These are phyloP conservation scores for Misopates orontium DNA, from an alignment of 257 asterid species.

Conservation along the genomic window DNA sequence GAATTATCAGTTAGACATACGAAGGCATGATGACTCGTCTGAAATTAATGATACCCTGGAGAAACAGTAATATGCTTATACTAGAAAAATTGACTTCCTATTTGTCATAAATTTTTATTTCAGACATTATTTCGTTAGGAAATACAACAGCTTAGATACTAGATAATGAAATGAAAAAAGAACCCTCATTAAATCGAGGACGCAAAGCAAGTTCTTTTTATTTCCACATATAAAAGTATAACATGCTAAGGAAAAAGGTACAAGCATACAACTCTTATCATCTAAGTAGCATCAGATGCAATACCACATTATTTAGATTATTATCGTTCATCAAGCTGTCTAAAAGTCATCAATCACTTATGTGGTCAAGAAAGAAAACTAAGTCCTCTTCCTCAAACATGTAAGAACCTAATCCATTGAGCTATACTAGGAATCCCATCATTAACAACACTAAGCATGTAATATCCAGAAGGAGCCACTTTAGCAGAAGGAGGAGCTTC, in stretches of 20 bases:
- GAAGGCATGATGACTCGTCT: too few relatives aligned
- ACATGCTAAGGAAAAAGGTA: background rate
- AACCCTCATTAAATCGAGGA: too few relatives aligned
- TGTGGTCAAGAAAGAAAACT: background rate
- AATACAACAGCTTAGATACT: too few relatives aligned
- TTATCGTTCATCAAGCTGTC: constrained; percentile 1
- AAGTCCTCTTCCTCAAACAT: constrained; percentile 19
- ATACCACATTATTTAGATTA: constrained; percentile 4
- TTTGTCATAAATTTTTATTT: too few relatives aligned
- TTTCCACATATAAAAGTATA: too few relatives aligned
- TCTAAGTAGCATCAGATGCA: background rate
- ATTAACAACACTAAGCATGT: constrained; percentile 59
- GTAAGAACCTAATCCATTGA: constrained; percentile 55
- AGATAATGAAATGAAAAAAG: too few relatives aligned
- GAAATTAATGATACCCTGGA: too few relatives aligned
- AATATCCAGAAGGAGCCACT: constrained; percentile 70
- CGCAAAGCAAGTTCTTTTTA: too few relatives aligned
- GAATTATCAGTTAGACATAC: too few relatives aligned
- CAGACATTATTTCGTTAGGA: too few relatives aligned
- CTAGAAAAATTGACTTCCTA: too few relatives aligned
- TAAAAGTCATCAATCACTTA: background rate
- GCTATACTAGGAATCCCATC: constrained; percentile 59
- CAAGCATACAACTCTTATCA: background rate
- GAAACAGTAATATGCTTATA: too few relatives aligned
- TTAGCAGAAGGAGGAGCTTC: constrained; percentile 59